Base-by-base conservation (phyloP, 805 yeast genomes). In the Saturnispora hagleri region DNA sequence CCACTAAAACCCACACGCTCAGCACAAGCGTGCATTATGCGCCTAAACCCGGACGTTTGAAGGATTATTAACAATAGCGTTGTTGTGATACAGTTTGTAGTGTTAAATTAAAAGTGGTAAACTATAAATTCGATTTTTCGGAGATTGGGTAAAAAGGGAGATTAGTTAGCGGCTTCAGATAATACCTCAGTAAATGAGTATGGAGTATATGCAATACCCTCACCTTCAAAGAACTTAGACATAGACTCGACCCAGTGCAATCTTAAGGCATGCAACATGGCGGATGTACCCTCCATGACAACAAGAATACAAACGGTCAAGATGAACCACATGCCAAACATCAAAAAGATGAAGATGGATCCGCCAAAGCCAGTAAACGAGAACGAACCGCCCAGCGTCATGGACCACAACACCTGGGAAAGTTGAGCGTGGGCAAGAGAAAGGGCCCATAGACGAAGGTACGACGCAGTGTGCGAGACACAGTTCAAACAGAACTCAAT, bases 171-270 rank as follows among this genome's bases (percentile, higher is more conserved):
- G 33, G 20, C 42, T 36, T 47, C 50, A 2, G 50, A 10, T 44
- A 67, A 51, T 13, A 66, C 53, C 2, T 57, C 62, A 46, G 69
- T 65, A 55, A 91, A 89, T 4, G 84, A 77, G 65, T 89, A 93
- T n/a, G 99, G 98, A 58, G 79, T 82, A 65, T 87, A 93, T 5
- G 90, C 81, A 58, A 81, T 75, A 55, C 99, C 99, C 68, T 91
- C 98, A 67, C 99, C 99, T 64, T 86, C 93, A 63, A 90, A 93
- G 72, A 85, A 95, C 73, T 93, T 93, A 56, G 97, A 89, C 99
- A 93, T 93, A 27, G 97, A 84, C 73, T 93, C 99, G 56, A 93
- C 99, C 99, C 99, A 93, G 68, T 93, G 99, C 64, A 93, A 78
- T 75, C 99, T 87, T 64, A 93, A 77, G n/a, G 97, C 86, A 70